Base-by-base conservation (phyloP, 2,329 filamentous ascomycete species). In the Phoma sp. region DNA sequence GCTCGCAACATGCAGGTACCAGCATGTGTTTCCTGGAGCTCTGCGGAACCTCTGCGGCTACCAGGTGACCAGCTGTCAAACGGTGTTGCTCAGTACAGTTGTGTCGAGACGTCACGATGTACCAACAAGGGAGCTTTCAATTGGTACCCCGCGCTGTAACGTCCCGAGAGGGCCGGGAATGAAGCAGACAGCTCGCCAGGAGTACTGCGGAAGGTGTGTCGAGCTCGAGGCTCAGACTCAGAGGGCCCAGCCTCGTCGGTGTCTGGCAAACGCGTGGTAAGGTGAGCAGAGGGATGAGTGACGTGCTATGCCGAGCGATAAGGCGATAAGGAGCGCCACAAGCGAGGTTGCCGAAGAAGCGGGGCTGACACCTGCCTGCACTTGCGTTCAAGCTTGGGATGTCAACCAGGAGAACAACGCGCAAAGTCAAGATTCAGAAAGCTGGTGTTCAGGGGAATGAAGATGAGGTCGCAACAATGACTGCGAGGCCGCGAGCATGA, bases 281-380 rank as follows among this genome's bases (percentile, higher is more conserved):
- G 40, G 57, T 43, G 46, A 51, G 42, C 32, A 50, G 36, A 43
- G 47, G 47, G 53, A 46, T n/a, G 46, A 23, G 62, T 69, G 67
- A 67, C 66, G 64, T 61, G 58, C 53, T 59, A 50, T 42, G 48
- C 53, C 38, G 60, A n/a, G 38, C 53, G 56, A 64, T 64, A 66
- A 59, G 26, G 51, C 61, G 61, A 62, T 65, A 62, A 58, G 42
- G 50, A 55, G 53, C 57, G 65, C 65, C 64, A 64, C 66, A 68
- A 54, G 57, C 61, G 62, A 58, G 30, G 23, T 15, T 32, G 43
- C 51, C 42, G 50, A 48, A 38, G 28, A 43, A 43, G 51, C 39
- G 45, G 51, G 55, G 57, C 46, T 59, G 45, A 32, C 36, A 42
- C n/a, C n/a, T n/a, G n/a, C n/a, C n/a, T n/a, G n/a, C n/a, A n/a